Evolutionary conservation across 2,329 filamentous ascomycete species (phyloP).

Genomic region (Aschersonia sp.): DNA sequence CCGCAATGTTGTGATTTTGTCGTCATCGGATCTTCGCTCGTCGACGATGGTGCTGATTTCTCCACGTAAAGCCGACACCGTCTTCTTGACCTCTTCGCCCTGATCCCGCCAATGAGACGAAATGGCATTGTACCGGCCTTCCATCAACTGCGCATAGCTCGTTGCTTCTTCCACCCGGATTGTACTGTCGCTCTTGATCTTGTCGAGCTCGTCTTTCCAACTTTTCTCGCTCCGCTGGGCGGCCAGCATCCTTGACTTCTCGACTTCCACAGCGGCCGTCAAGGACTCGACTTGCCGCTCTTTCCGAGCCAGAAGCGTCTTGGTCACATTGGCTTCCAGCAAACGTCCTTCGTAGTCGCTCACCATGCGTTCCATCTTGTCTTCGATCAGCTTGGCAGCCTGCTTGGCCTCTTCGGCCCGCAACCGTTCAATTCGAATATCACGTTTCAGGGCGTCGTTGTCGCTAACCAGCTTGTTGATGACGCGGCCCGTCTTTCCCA

Average conservation of each 20-base stretch:
- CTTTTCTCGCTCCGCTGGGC: conserved; percentile 45
- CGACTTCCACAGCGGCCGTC: conserved; percentile 46
- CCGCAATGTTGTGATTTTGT: conserved; percentile 47
- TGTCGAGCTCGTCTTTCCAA: conserved; percentile 52
- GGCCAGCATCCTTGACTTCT: conserved; percentile 44
- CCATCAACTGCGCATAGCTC: conserved; percentile 49
- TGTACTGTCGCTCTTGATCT: conserved; percentile 42
- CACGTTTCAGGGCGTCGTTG: conserved; percentile 63
- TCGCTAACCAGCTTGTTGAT: conserved; percentile 74
- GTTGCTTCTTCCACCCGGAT: conserved; percentile 52
- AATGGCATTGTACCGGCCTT: conserved; percentile 56
- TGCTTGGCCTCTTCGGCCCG: conserved; percentile 59
- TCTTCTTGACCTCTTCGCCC: conserved; percentile 43
- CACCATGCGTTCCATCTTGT: conserved; percentile 55
- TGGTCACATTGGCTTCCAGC: conserved; percentile 57
- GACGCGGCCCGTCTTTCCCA: conserved; percentile 62
- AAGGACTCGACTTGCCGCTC: conserved; percentile 62
- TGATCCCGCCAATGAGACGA: conserved; percentile 53
- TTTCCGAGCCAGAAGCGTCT: conserved; percentile 54
- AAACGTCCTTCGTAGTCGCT: conserved; percentile 56
- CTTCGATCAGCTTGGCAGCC: conserved; percentile 50
- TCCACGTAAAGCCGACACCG: conserved; percentile 30
- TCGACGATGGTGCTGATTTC: conserved; percentile 41
- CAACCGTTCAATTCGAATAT: conserved; percentile 51
- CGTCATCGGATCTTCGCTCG: conserved; percentile 44